phyloP scores from a whole-genome alignment of 148 eudicot species.

The Rhododendron simsii region DNA sequence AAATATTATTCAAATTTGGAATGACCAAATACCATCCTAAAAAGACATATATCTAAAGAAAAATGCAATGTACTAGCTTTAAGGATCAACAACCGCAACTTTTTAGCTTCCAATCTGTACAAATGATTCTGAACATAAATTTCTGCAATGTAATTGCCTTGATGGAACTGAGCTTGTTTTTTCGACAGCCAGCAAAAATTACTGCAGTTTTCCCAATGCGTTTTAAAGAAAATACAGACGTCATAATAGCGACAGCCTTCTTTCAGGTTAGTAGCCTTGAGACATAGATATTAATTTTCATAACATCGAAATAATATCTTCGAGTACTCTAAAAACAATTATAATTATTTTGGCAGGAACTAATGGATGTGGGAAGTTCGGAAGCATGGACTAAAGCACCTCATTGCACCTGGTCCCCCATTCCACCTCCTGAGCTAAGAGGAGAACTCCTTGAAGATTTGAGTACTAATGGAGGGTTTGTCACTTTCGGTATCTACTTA shows the following conservation, averaged over 20 bases:
- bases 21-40: not conserved
- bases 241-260: constrained; percentile 80
- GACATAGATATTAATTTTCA: not conserved
- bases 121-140: not conserved
- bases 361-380: constrained; percentile 61
- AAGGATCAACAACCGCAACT: not conserved
- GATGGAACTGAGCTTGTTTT: constrained; percentile 6
- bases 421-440: constrained; percentile 85
- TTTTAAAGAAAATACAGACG: constrained; percentile 76
- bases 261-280: constrained; percentile 63
- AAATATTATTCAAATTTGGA: not conserved
- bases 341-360: constrained; percentile 47
- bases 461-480: constrained; percentile 88
- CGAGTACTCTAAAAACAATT: not conserved
- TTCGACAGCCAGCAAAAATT: constrained; percentile 62
- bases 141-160: not conserved
- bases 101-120: not conserved
- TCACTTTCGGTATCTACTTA: constrained; percentile 62
- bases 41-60: not conserved
- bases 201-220: constrained; percentile 82
- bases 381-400: constrained; percentile 66
- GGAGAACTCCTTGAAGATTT: constrained; percentile 74
- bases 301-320: not conserved
- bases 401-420: constrained; percentile 83
- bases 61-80: not conserved